Evolutionary conservation across 148 eudicot genomes (phyloP), one percentile per base, ranked within the genome.

Genomic region (Dianthus caryophyllus): DNA sequence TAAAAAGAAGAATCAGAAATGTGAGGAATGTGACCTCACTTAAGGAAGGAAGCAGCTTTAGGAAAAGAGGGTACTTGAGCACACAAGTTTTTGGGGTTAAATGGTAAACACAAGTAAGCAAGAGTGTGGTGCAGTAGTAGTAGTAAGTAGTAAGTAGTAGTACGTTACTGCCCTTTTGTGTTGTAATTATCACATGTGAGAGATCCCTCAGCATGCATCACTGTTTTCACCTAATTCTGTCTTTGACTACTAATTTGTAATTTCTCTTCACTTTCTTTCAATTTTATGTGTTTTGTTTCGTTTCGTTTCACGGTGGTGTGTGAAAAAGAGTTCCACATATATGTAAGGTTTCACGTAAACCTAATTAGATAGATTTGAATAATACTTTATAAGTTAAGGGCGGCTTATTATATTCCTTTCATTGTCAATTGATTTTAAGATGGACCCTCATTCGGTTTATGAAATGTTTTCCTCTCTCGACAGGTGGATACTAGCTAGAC

Each of bases 171-270:
- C 7, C 25, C 3, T n/a, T 61, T 59, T 33, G 9, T 33, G 67
- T 70, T 31, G 55, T 31, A 61, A 61, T 48, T 61, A 70, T 48
- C 59, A 70, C 73, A 61, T 70, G 73, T 21, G 65, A 52, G 15
- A 51, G 29, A n/a, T n/a, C n/a, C n/a, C 41, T 30, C 33, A 25
- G 24, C 27, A 33, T 30, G 22, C 29, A 55, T 55, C 2, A 11
- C 2, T 36, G 25, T 36, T 33, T 61, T 61, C 7, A 61, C 27
- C 41, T 46, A 60, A 61, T 70, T 70, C 25, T 61, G 43, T 36
- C 49, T 61, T 70, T 70, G 73, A 70, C 73, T 61, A 16, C 5
- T 70, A 49, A 70, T 70, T 70, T 70, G 73, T 70, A 48, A 60
- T 4, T 49, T 5, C 60, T 61, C 66, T 30, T 11, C 56, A 18